Conservation (phyloP, 768 basidiomycete genomes). For the Kwoniella botswanensis region DNA sequence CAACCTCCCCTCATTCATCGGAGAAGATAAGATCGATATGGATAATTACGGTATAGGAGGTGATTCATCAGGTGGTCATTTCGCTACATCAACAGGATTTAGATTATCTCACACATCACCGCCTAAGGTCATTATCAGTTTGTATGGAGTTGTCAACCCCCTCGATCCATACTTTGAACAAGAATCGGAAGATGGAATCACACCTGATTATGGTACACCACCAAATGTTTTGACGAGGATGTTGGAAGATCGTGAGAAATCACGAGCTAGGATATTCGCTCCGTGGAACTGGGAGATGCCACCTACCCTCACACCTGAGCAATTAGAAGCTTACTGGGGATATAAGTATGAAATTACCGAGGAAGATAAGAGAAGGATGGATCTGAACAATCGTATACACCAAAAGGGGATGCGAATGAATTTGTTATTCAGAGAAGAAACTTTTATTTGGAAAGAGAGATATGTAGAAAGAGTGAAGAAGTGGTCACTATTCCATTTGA, state of each 20-base stretch:
- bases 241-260: conserved; percentile 10
- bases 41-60: conserved; percentile 27
- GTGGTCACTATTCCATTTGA: conserved; percentile 9
- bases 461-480: conserved; percentile 1
- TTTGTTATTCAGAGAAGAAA: conserved; percentile 15
- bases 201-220: background rate
- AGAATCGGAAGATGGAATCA: background rate
- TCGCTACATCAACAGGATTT: conserved; percentile 21
- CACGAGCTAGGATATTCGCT: conserved; percentile 17
- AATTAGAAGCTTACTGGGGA: conserved; percentile 21
- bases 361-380: conserved; percentile 16
- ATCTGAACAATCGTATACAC: conserved; percentile 10
- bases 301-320: conserved; percentile 8
- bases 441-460: background rate
- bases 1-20: conserved; percentile 26
- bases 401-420: background rate
- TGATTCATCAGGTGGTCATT: conserved; percentile 35
- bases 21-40: conserved; percentile 13
- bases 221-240: background rate
- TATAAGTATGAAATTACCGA: conserved; percentile 5
- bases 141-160: conserved; percentile 30
- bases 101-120: conserved; percentile 1
- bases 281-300: conserved; percentile 21
- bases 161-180: conserved; percentile 15
- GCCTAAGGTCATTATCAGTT: conserved; percentile 24